Base-by-base conservation (phyloP, 2,329 filamentous ascomycete species). In the Phialocephala subalpina region DNA sequence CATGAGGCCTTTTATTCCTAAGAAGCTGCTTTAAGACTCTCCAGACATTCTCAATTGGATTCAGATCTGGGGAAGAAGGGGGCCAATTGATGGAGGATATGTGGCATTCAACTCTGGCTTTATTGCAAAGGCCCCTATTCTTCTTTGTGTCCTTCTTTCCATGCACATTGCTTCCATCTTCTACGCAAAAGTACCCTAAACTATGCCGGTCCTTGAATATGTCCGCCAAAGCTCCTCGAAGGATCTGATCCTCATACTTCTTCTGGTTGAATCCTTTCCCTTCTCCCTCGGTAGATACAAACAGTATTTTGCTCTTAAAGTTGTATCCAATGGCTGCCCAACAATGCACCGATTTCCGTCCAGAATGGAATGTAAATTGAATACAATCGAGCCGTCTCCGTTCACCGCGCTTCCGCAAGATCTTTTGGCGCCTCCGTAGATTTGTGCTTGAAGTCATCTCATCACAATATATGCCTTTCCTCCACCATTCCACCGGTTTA, bases 201-300 rank as follows among this genome's bases (percentile, higher is more conserved):
- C 27, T 12, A n/a, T 12, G 27, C 11, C 47, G 25, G 22, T 60
- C 27, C 16, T 45, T 45, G 18, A 47, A 60, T 49, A 70, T 67
- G 40, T 68, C 52, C 59, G 45, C 49, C 55, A 67, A 45, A 49
- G 20, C 45, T 8, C 68, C 64, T 29, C 58, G 49, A n/a, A 69
- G 47, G 12, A 69, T 64, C 33, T 69, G 60, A 16, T 58, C 18
- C 14, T 56, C 58, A 36, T 70, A 70, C 42, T 66, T 70, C 56
- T 66, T 16, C 55, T 70, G 35, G 29, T 27, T 70, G 65, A 70
- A 67, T 3, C 65, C 69, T 63, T 69, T 70, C 12, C 67, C 63
- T 65, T 69, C 58, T 45, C 64, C 64, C 52, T 69, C 60, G 11
- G 33, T 64, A 16, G 58, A 64, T n/a, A 60, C 2, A 65, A 69